These are phyloP conservation scores for Calonectria fujianensis DNA, from an alignment of 2,329 filamentous ascomycete species.

Conservation along the genomic window DNA sequence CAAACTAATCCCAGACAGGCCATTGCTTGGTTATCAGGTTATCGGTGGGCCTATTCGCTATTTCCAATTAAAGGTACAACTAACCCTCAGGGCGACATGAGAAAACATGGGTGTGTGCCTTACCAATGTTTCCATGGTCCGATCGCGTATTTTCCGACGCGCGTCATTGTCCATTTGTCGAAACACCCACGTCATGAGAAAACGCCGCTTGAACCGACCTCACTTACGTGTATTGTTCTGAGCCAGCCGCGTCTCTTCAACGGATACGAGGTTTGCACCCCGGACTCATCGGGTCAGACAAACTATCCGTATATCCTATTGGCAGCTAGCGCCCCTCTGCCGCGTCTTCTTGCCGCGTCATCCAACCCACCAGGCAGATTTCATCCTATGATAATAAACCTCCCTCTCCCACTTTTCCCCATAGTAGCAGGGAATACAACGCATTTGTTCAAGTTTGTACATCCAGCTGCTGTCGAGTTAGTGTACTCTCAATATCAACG, in stretches of 20 bases:
- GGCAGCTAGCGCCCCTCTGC: not conserved
- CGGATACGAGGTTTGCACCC: not conserved
- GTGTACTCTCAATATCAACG: not conserved
- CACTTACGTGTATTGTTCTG: too few species aligned
- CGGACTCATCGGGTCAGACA: not conserved
- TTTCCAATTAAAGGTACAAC: not conserved
- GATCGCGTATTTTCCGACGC: slow-evolving; percentile 7
- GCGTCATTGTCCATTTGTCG: slow-evolving; percentile 2
- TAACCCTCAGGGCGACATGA: not conserved
- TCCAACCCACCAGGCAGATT: slow-evolving; percentile 4
- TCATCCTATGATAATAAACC: slow-evolving; percentile 7
- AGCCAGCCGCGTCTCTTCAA: not conserved
- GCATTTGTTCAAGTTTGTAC: not conserved
- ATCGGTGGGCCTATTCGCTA: not conserved
- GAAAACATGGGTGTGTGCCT: slow-evolving; percentile 2
- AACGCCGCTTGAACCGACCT: not conserved
- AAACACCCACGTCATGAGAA: not conserved
- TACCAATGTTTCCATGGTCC: not conserved
- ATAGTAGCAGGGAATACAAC: not conserved
- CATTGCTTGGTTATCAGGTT: not conserved
- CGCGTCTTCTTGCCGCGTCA: slow-evolving; percentile 20
- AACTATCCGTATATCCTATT: not conserved
- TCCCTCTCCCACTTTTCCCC: slow-evolving; percentile 2
- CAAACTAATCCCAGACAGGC: not conserved
- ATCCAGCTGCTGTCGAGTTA: not conserved